Conservation (phyloP, 176 grass and related monocot genomes). For the Paspalum vaginatum region DNA sequence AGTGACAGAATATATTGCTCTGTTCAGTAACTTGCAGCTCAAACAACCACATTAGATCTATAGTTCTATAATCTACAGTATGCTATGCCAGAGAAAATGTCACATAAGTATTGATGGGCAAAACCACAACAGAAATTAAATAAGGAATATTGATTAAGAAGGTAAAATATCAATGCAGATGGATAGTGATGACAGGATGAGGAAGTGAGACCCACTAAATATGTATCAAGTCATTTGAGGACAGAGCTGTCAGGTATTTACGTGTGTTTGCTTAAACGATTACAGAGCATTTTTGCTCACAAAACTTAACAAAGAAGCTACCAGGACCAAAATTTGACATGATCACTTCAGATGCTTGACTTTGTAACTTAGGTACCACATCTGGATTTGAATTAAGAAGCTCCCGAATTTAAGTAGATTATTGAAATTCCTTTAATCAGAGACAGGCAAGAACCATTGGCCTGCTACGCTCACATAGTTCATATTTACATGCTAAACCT, state of each 20-base stretch:
- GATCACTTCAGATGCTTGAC: background rate
- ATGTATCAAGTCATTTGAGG: background rate
- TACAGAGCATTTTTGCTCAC: background rate
- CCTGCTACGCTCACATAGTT: slow-evolving; percentile 6
- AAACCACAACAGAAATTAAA: background rate
- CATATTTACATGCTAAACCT: background rate
- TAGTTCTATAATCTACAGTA: background rate
- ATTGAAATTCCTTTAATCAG: background rate
- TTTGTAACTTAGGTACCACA: slow-evolving; percentile 4
- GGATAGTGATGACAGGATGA: background rate
- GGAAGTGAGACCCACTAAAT: background rate
- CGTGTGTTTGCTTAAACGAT: background rate
- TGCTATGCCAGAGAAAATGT: background rate
- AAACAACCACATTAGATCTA: background rate
- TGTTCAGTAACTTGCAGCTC: slow-evolving; percentile 8
- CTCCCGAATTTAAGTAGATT: background rate
- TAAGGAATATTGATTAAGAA: slow-evolving; percentile 6
- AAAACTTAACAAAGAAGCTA: background rate
- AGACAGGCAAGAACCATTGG: background rate
- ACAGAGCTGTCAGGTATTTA: background rate
- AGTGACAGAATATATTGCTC: background rate
- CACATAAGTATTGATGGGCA: background rate
- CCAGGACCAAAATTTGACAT: background rate
- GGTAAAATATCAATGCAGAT: background rate
- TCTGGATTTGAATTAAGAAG: slow-evolving; percentile 5